Evolutionary conservation across 306 rosid genomes (phyloP).

Genomic region (Medicago lupulina): DNA sequence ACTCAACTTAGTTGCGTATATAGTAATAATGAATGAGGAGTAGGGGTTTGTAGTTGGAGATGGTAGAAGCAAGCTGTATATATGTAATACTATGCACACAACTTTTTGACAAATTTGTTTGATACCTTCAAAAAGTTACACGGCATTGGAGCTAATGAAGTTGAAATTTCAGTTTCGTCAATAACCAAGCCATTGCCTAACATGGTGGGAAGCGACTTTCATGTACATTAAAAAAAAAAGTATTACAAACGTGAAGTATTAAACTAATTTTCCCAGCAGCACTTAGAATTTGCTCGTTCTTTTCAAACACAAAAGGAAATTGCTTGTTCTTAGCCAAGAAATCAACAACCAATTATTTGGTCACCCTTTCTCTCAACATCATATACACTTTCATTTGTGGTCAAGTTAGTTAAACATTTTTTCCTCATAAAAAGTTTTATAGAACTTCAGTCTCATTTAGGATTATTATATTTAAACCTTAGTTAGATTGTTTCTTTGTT

Average conservation of each 20-base stretch:
- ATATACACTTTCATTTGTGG: slow-evolving; percentile 10
- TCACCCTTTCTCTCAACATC: slow-evolving; percentile 34
- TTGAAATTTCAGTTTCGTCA: slow-evolving; percentile 35
- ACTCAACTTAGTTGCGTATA: slow-evolving; percentile 25
- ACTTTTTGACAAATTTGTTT: slow-evolving; percentile 45
- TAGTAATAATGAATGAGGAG: slow-evolving; percentile 10
- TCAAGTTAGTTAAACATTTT: slow-evolving; percentile 12
- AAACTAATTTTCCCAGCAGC: background rate
- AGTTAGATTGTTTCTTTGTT: background rate
- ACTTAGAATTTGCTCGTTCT: slow-evolving; percentile 8
- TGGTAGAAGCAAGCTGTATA: slow-evolving; percentile 35
- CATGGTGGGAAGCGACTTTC: slow-evolving; percentile 37
- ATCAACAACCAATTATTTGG: slow-evolving; percentile 40
- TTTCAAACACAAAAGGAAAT: slow-evolving; percentile 14
- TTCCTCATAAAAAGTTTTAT: background rate
- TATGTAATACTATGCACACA: slow-evolving; percentile 4
- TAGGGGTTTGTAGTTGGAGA: slow-evolving; percentile 43
- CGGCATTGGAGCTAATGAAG: slow-evolving; percentile 5
- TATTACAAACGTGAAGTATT: slow-evolving; percentile 38
- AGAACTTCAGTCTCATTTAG: slow-evolving; percentile 14
- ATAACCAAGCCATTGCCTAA: slow-evolving; percentile 16
- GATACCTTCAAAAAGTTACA: slow-evolving; percentile 34
- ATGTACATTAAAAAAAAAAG: slow-evolving; percentile 12
- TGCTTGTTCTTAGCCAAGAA: slow-evolving; percentile 26
- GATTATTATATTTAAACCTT: background rate